Base-by-base conservation (phyloP, 208 protist species). In the Wallacemonas sp. region DNA sequence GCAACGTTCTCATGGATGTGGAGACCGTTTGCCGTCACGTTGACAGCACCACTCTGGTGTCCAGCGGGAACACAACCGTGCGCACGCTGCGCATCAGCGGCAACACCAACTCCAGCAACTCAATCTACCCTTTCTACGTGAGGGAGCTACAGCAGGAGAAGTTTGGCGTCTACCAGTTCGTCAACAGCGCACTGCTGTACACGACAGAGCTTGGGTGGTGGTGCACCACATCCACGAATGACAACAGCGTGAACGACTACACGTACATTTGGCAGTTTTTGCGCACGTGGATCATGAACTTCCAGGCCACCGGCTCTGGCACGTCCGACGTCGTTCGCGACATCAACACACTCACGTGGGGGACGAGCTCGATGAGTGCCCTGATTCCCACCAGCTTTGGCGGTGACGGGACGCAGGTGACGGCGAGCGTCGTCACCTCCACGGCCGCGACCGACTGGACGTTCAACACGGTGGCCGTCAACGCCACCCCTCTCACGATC, bases 1-100 rank as follows among this genome's bases (percentile, higher is more conserved):
- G 70, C 9, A 36, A 61, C 19, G 47, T 54, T 16, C 17, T 70
- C 27, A 1, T 76, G 6, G 64, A 70, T 41, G 64, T 76, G 17
- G 70, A 76, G 58, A 30, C 69, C 8, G 64, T 76, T 44, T 70
- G 70, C 46, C 70, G 70, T 56, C 4, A 32, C 56, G 8, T 9
- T 26, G 2, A 58, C 12, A 16, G 23, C 34, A 26, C 70, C 55
- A 48, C 36, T 38, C 54, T 5, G 55, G 61, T n/a, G 38, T 38
- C 65, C 2, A 38, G 23, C 2, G 39, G 23, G 26, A 65, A 32
- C 52, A 33, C 52, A 19, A 58, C 52, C 11, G 30, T 58, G 8
- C 52, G 52, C 14, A 16, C 32, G 12, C 38, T 58, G 2, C 26
- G 30, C 5, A 24, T 58, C 9, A 6, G 29, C 3, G 52, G 52